Conservation (phyloP, 2,329 filamentous ascomycete species). For the Curvularia spicifera region DNA sequence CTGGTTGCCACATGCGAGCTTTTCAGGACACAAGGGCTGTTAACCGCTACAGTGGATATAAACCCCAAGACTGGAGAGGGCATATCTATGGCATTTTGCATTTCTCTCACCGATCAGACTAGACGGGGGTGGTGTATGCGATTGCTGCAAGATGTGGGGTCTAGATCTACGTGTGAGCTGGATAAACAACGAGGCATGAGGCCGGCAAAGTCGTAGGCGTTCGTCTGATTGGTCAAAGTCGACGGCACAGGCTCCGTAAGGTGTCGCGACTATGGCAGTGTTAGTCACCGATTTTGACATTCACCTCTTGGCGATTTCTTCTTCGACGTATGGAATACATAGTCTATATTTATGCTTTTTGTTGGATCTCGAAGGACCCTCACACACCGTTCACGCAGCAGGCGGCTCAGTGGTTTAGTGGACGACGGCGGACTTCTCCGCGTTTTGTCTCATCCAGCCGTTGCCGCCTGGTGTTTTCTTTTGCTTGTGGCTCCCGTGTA, state of each 20-base stretch:
- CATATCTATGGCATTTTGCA: not conserved
- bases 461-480: not conserved
- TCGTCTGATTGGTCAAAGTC: not conserved
- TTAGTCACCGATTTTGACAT: not conserved
- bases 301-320: not conserved
- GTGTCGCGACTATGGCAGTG: not conserved
- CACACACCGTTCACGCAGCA: slow-evolving; percentile 10
- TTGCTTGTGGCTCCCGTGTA: not conserved
- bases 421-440: not conserved
- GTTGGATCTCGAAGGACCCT: slow-evolving; percentile 1
- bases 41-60: not conserved
- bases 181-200: not conserved
- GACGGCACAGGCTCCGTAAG: not conserved
- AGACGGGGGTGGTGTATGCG: not conserved
- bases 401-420: not conserved
- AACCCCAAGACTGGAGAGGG: not conserved
- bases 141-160: not conserved
- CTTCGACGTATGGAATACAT: not conserved
- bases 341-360: not conserved
- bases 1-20: not conserved
- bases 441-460: slow-evolving; percentile 4
- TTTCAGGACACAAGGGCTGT: not conserved
- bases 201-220: not conserved
- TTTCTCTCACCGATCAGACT: slow-evolving; percentile 9
- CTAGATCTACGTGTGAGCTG: slow-evolving; percentile 3